Evolutionary conservation across 2,329 filamentous ascomycete genomes (phyloP).

Genomic region (Botrytis porri): DNA sequence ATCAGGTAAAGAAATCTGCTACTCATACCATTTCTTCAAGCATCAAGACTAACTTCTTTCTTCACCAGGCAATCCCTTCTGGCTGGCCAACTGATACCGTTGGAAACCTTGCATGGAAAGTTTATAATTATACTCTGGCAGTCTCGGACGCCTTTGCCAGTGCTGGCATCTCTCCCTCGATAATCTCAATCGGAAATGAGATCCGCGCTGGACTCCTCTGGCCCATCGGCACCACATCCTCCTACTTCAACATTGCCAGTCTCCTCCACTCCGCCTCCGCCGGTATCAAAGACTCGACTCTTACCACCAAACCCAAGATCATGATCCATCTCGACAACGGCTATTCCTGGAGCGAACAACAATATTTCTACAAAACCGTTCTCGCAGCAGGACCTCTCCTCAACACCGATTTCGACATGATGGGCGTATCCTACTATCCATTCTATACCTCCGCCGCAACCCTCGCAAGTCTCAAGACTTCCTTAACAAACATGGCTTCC

Average conservation of each 20-base stretch:
- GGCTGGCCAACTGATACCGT: slow-evolving; percentile 61
- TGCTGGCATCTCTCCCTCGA: slow-evolving; percentile 53
- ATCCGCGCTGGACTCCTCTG: slow-evolving; percentile 66
- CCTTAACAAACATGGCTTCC: slow-evolving; percentile 56
- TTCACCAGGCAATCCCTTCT: slow-evolving; percentile 49
- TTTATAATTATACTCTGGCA: slow-evolving; percentile 67
- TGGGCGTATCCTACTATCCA: slow-evolving; percentile 72
- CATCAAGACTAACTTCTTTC: slow-evolving; percentile 4
- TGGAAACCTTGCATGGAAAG: slow-evolving; percentile 54
- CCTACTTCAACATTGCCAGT: slow-evolving; percentile 57
- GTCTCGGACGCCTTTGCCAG: slow-evolving; percentile 59
- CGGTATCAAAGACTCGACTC: slow-evolving; percentile 61
- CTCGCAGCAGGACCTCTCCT: slow-evolving; percentile 50
- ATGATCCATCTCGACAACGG: slow-evolving; percentile 75
- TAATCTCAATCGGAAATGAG: slow-evolving; percentile 73
- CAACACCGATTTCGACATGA: slow-evolving; percentile 62
- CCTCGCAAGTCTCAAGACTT: slow-evolving; percentile 53
- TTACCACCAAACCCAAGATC: slow-evolving; percentile 59
- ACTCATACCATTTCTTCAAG: neutral
- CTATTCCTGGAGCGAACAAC: slow-evolving; percentile 66
- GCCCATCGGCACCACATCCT: slow-evolving; percentile 56
- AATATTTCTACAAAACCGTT: slow-evolving; percentile 57
- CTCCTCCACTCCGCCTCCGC: slow-evolving; percentile 62
- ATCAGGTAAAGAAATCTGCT: slow-evolving; percentile 47
- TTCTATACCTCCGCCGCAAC: slow-evolving; percentile 63